Base-by-base conservation (phyloP, 1,284 basidiomycete genomes). In the Cutaneotrichosporon sp. region DNA sequence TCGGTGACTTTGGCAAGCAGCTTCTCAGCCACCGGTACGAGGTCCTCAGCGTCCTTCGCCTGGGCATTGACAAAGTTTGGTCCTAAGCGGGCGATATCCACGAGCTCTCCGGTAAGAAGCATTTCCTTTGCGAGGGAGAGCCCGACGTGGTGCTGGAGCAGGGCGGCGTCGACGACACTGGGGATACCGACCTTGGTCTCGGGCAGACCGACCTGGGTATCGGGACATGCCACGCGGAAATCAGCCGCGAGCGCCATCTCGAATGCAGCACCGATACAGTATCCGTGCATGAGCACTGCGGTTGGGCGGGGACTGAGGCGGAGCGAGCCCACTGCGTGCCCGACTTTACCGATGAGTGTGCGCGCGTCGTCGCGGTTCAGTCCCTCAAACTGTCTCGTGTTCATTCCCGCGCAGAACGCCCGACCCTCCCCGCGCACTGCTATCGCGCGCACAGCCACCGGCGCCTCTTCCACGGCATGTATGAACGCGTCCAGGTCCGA, bases 231-330 rank as follows among this genome's bases (percentile, higher is more conserved):
- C 2, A 55, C 15, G 23, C 57, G 51, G 17, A 59, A 45, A 26
- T 59, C 57, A 22, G 57, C 57, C 13, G 51, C 47, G 41, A 59
- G 57, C 13, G 57, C 57, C 51, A 59, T 52, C 51, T 59, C 57
- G 15, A 59, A 59, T 30, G 36, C 57, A n/a, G 57, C 57, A 8
- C 57, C 57, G 20, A 59, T 36, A 22, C 51, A 51, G 54, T 55
- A 48, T 0, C 57, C 57, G 38, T 55, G 22, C 40, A 59, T n/a
- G 14, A 55, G 40, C 9, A 59, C 57, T 1, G 57, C 57, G n/a
- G 57, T 59, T 20, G 54, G 54, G 30, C 50, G 50, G 15, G 54
- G 57, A 2, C 15, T 17, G 4, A 48, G 40, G 22, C 57, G 53
- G 36, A 59, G 54, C 13, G 22, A n/a, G 20, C 53, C 57, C 12